Evolutionary conservation across 108 stramenopile genomes (phyloP), one percentile per base, ranked within the genome.

Genomic region (Cyclostephanos tholiformis): DNA sequence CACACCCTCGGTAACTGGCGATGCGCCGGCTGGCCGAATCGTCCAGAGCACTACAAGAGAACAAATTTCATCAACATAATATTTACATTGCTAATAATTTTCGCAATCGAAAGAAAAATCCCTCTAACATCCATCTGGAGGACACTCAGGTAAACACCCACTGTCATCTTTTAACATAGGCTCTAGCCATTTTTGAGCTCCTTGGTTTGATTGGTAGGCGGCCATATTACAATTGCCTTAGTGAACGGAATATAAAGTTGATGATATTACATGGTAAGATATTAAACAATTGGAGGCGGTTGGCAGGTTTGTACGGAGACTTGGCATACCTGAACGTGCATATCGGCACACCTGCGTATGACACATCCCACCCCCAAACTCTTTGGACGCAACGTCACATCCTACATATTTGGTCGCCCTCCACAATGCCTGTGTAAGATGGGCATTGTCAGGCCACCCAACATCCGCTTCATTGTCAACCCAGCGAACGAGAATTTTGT

Each of bases 391-490:
- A 6, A 68, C 67, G 13, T 14, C 52, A 51, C 74, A 75, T 9
- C 74, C 74, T 4, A 75, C 74, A 69, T 68, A 75, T 22, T 75
- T 65, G 25, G 65, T 75, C 16, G 66, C 66, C 25, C 74, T 29
- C 51, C 67, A 68, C 6, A 68, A 38, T 55, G 35, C 48, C 25
- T 64, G 63, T 7, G 71, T 72, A 43, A 61, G 52, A 64, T 72
- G 71, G 1, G 59, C 71, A 72, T 72, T 72, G 14, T 10, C 23
- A 12, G 71, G 71, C 39, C 64, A 69, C 4, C 19, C 59, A 6
- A 30, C 23, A 30, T 25, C 57, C 7, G 26, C 57, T 57, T 58
- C 25, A 2, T 43, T 26, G 29, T 74, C 32, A 17, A 30, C 13
- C 73, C 64, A 66, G 9, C 65, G 35, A 26, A 5, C 29, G 6